Conservation (phyloP, 805 yeast genomes). For the Ogataea sp. region DNA sequence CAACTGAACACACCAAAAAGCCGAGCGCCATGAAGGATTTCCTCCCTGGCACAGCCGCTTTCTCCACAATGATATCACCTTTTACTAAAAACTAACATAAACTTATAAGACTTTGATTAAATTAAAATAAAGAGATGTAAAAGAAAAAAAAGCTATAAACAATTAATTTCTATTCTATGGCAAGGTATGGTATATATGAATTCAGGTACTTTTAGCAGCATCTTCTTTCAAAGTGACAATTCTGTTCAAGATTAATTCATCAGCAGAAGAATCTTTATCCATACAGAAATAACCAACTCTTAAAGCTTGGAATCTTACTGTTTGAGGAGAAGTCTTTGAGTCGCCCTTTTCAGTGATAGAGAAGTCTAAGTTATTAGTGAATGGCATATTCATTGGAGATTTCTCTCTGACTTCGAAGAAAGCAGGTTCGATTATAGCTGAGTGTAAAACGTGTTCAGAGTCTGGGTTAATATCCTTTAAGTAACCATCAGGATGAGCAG, state of each 20-base stretch:
- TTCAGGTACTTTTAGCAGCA: slow-evolving; percentile 37
- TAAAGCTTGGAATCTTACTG: slow-evolving; percentile 96
- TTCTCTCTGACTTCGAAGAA: slow-evolving; percentile 57
- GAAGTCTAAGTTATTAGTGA: slow-evolving; percentile 50
- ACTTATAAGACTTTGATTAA: too few species aligned
- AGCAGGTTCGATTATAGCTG: slow-evolving; percentile 73
- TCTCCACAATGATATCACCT: too few species aligned
- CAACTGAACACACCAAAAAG: too few species aligned
- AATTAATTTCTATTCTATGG: too few species aligned
- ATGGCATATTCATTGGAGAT: slow-evolving; percentile 69
- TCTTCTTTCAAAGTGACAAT: slow-evolving; percentile 92
- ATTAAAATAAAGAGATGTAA: too few species aligned
- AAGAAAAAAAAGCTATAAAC: too few species aligned
- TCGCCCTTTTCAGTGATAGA: slow-evolving; percentile 53
- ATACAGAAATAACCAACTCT: slow-evolving; percentile 93
- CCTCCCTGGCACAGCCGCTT: too few species aligned
- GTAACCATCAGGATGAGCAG: slow-evolving; percentile 81
- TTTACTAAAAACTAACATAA: too few species aligned
- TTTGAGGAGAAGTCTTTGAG: slow-evolving; percentile 48
- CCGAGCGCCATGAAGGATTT: too few species aligned
- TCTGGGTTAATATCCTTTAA: slow-evolving; percentile 75
- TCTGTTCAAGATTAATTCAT: slow-evolving; percentile 69
- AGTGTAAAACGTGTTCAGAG: slow-evolving; percentile 58
- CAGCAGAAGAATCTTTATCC: slow-evolving; percentile 66
- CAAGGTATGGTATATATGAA: too few species aligned